Evolutionary conservation across 2,329 filamentous ascomycete species (phyloP).

Genomic region (Biscogniauxia mediterranea): DNA sequence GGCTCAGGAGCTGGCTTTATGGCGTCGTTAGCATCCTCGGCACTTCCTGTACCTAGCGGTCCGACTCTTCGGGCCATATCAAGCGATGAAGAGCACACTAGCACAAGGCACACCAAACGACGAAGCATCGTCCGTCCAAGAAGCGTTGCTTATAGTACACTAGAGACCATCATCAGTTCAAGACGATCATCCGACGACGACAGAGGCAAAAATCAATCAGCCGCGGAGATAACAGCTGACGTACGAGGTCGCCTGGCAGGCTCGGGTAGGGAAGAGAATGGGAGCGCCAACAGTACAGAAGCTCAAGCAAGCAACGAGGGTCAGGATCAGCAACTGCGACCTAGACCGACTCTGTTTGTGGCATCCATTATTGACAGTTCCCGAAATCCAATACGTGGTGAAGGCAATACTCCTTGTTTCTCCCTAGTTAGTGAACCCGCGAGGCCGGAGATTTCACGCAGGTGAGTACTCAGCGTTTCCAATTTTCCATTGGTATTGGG

Average conservation of each 20-base stretch:
- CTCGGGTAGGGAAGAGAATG: slow-evolving; percentile 22
- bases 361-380: slow-evolving; percentile 46
- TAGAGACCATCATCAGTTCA: slow-evolving; percentile 66
- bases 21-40: slow-evolving; percentile 27
- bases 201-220: slow-evolving; percentile 57
- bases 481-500: not conserved
- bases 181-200: slow-evolving; percentile 64
- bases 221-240: slow-evolving; percentile 54
- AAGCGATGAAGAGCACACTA: slow-evolving; percentile 53
- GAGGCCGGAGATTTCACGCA: slow-evolving; percentile 55
- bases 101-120: slow-evolving; percentile 39
- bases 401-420: slow-evolving; percentile 31
- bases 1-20: slow-evolving; percentile 54
- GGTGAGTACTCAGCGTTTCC: not conserved
- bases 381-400: slow-evolving; percentile 29
- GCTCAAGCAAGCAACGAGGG: slow-evolving; percentile 24
- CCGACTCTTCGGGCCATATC: slow-evolving; percentile 57
- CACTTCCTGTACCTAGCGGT: slow-evolving; percentile 37
- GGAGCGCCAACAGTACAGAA: slow-evolving; percentile 32
- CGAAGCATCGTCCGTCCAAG: slow-evolving; percentile 43
- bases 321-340: slow-evolving; percentile 26
- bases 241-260: slow-evolving; percentile 49
- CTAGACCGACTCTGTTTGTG: slow-evolving; percentile 44
- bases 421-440: slow-evolving; percentile 55
- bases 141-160: slow-evolving; percentile 58